phyloP scores from a whole-genome alignment of 2,329 filamentous ascomycete species.

The Cordyceps fumosorosea region DNA sequence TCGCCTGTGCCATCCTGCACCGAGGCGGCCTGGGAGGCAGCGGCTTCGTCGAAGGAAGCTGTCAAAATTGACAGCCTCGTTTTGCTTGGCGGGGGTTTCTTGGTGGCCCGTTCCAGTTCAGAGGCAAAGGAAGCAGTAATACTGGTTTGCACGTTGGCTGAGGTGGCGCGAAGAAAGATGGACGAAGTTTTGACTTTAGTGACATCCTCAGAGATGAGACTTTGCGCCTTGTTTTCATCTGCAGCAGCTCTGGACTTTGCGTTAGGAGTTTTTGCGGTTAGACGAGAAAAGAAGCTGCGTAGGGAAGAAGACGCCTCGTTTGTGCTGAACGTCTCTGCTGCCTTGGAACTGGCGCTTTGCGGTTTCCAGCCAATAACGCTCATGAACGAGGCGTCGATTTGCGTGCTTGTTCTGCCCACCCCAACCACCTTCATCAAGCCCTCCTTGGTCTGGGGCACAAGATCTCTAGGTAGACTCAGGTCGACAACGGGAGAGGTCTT shows the following conservation, averaged over 20 bases:
- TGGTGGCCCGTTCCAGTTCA: slow-evolving; percentile 91
- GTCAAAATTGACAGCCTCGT: slow-evolving; percentile 85
- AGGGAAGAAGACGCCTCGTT: slow-evolving; percentile 57
- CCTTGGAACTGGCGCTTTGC: slow-evolving; percentile 35
- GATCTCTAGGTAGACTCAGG: slow-evolving; percentile 66
- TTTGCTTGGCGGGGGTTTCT: slow-evolving; percentile 87
- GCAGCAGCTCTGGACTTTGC: slow-evolving; percentile 49
- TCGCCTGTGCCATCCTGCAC: slow-evolving; percentile 42
- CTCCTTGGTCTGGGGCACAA: slow-evolving; percentile 78
- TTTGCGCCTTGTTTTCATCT: slow-evolving; percentile 58
- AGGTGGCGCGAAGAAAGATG: slow-evolving; percentile 84
- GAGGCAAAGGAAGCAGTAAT: slow-evolving; percentile 66
- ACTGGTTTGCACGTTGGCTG: slow-evolving; percentile 72
- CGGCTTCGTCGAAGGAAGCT: slow-evolving; percentile 78
- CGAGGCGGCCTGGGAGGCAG: slow-evolving; percentile 52
- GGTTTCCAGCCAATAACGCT: slow-evolving; percentile 81
- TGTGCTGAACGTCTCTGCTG: slow-evolving; percentile 43
- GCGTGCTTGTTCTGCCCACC: slow-evolving; percentile 80
- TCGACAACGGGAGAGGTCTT: slow-evolving; percentile 73
- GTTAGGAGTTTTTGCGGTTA: slow-evolving; percentile 52
- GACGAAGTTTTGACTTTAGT: slow-evolving; percentile 64
- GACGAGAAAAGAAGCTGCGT: slow-evolving; percentile 70
- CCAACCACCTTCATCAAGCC: slow-evolving; percentile 78
- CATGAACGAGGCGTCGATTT: slow-evolving; percentile 89
- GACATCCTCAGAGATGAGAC: slow-evolving; percentile 62